These are phyloP conservation scores for Eucalyptus curtisii DNA, from an alignment of 345 rosid species.

Conservation along the genomic window DNA sequence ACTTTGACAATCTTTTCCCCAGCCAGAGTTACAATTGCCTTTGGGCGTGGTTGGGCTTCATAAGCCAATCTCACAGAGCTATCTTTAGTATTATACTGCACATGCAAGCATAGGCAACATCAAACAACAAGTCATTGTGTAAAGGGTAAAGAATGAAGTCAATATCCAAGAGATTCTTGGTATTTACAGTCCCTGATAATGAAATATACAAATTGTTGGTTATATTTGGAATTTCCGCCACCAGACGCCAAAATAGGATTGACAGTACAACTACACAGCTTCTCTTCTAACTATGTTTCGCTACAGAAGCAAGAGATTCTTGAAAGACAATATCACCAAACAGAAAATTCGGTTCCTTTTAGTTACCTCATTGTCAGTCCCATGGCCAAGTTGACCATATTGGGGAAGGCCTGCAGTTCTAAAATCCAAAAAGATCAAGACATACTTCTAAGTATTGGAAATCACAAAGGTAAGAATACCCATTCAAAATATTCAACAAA, in stretches of 20 bases:
- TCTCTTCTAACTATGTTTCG: not conserved
- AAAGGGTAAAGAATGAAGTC: not conserved
- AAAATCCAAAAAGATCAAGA: slow-evolving; percentile 10
- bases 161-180: not conserved
- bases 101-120: not conserved
- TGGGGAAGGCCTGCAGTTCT: slow-evolving; percentile 99
- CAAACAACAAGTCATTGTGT: not conserved
- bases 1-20: slow-evolving; percentile 87
- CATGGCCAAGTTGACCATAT: slow-evolving; percentile 99
- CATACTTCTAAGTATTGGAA: not conserved
- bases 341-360: not conserved
- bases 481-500: slow-evolving; percentile 22
- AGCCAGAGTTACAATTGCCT: slow-evolving; percentile 60
- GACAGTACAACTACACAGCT: not conserved
- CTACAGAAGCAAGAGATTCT: not conserved
- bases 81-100: slow-evolving; percentile 89
- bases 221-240: not conserved
- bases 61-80: slow-evolving; percentile 85
- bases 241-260: not conserved
- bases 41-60: slow-evolving; percentile 95
- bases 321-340: not conserved
- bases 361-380: slow-evolving; percentile 90
- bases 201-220: not conserved
- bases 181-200: not conserved
- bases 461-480: not conserved